Evolutionary conservation across 2,329 filamentous ascomycete species (phyloP).

Genomic region (Fusarium sp.): DNA sequence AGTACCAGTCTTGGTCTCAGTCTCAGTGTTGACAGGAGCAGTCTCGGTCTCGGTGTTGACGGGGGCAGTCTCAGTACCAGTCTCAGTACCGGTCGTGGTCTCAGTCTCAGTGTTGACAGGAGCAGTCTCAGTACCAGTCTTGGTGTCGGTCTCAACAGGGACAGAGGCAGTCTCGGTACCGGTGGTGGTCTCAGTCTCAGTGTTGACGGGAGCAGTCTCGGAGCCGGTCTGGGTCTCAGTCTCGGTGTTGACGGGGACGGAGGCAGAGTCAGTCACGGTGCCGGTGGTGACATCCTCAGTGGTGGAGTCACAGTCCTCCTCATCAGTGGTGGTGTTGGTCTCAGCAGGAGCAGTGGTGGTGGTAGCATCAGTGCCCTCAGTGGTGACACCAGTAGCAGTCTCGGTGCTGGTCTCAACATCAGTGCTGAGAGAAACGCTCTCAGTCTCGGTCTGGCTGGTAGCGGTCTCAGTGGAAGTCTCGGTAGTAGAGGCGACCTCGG

Average conservation of each 20-base stretch:
- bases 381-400: constrained; percentile 11
- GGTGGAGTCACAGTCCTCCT: constrained; percentile 20
- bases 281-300: constrained; percentile 2
- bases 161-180: constrained; percentile 1
- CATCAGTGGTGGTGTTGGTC: constrained; percentile 5
- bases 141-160: neutral
- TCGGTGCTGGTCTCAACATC: constrained; percentile 1
- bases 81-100: neutral
- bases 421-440: neutral
- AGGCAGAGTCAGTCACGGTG: constrained; percentile 12
- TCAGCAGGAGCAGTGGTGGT: constrained; percentile 10
- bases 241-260: neutral
- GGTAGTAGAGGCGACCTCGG: constrained; percentile 11
- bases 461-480: constrained; percentile 11
- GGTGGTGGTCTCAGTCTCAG: neutral
- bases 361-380: constrained; percentile 6
- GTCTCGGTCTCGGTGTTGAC: neutral
- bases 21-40: neutral
- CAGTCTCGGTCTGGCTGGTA: constrained; percentile 6
- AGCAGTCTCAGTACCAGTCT: neutral
- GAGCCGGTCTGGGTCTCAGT: neutral
- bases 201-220: neutral
- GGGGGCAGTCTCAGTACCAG: neutral
- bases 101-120: neutral
- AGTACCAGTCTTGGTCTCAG: neutral